Base-by-base conservation (phyloP, 2,329 filamentous ascomycete genomes). In the Lecanoromycetidae sp. region DNA sequence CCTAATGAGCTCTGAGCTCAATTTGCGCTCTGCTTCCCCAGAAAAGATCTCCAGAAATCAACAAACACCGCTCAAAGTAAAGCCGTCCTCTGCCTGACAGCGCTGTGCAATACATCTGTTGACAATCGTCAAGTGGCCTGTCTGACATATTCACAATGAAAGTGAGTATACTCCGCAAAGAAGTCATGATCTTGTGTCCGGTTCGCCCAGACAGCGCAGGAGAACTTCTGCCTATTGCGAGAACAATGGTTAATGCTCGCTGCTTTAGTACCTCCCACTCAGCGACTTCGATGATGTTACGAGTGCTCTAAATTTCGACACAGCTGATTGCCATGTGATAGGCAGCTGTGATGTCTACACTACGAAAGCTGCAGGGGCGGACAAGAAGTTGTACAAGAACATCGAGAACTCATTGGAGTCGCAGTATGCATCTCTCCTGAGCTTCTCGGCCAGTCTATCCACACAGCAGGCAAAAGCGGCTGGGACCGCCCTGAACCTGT, bases 291-390 rank as follows among this genome's bases (percentile, higher is more conserved):
- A 96, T 65, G 80, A 84, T 64, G 84, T 96, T 56, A 90, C 87
- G 52, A 83, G 83, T 68, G 85, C 90, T 54, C 79, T 98, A 61
- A 96, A 94, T 63, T 96, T 96, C 71, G 86, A 91, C 59, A 95
- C 90, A 1, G 79, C 84, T 43, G 90, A 96, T 63, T 88, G 87
- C 61, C 85, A 90, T 57, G 84, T 98, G 51, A 82, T 87, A 23
- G 91, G 91, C 57, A 85, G 86, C 55, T 96, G 90, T 72, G 91
- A 98, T 65, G 75, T 96, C 15, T 98, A 95, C 71, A 96, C 90
- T 8, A 95, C 88, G 22, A 98, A 98, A 67, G 88, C 91, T 25
- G 87, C 90, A 46, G 87, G 88, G 37, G 82, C 82, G 54, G 91
- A 98, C 64, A 95, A 95, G 76, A 96, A 96, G 63, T 73, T 98